Base-by-base conservation (phyloP, 2,329 filamentous ascomycete species). In the Aquanectria penicillioides region DNA sequence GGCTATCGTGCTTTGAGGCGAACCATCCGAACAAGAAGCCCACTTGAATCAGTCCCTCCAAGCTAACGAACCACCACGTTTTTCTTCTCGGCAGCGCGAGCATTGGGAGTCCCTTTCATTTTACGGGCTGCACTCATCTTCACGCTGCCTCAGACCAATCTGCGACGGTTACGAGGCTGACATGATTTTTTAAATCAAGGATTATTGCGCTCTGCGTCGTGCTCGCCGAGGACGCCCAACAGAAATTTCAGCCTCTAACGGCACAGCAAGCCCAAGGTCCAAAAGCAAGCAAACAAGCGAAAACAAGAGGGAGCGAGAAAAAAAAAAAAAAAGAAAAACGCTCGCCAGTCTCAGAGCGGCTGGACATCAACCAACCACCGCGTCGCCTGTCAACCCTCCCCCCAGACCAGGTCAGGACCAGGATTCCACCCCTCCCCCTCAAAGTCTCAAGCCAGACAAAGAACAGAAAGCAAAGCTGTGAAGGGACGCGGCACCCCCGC, bases 291-390 rank as follows among this genome's bases (percentile, higher is more conserved):
- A 25, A 28, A 11, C 28, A 23, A 28, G 33, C n/a, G 20, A 15
- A 20, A 38, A 13, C 22, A 18, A 20, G 9, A 40, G 18, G 10
- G 15, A 6, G 4, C 11, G 11, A 13, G 28, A 9, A 25, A 13
- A 46, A 18, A 28, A 44, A 20, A n/a, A 18, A n/a, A 7, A 29
- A 18, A 28, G 44, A 36, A 36, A 36, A 25, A 36, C 33, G 37
- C 33, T 40, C 36, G 18, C 48, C 13, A 37, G 50, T 47, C 50
- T 54, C 40, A 54, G 50, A 28, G 34, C 26, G 23, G 50, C 50
- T 13, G 40, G 50, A 26, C 25, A 22, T 28, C 40, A 47, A 11
- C 50, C 50, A 54, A 54, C 50, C 50, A 47, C 33, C 12, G 12
- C 23, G 34, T 25, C 18, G 34, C 29, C 13, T 22, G 25, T 31